phyloP scores from a whole-genome alignment of 2,329 filamentous ascomycete species.

The Ceratocystis cubensis region DNA sequence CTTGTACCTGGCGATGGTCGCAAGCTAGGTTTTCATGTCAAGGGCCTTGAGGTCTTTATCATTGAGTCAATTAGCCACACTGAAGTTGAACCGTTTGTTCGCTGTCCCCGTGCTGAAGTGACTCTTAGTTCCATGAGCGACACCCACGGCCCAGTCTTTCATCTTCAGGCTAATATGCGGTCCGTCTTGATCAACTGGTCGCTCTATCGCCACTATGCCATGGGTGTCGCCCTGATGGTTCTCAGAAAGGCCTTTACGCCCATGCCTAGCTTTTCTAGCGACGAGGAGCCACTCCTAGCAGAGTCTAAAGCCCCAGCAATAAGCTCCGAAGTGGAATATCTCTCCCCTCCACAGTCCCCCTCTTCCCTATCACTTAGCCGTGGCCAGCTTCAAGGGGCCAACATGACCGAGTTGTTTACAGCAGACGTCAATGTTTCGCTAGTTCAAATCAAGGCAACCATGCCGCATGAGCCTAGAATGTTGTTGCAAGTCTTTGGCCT shows the following conservation, averaged over 20 bases:
- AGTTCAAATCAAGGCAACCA: conserved; percentile 74
- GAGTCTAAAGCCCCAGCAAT: conserved; percentile 23
- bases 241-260: conserved; percentile 33
- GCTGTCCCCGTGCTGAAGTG: conserved; percentile 75
- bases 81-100: conserved; percentile 75
- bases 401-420: conserved; percentile 54
- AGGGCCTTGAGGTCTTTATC: conserved; percentile 78
- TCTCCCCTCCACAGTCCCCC: conserved; percentile 30
- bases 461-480: conserved; percentile 80
- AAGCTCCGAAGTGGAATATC: conserved; percentile 24
- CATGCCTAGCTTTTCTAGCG: conserved; percentile 20
- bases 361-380: conserved; percentile 15
- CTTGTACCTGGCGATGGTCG: conserved; percentile 60
- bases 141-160: conserved; percentile 73
- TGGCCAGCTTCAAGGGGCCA: conserved; percentile 7
- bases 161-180: conserved; percentile 69
- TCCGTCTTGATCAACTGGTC: conserved; percentile 80
- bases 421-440: conserved; percentile 71
- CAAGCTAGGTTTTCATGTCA: conserved; percentile 64
- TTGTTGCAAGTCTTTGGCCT: conserved; percentile 81
- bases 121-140: conserved; percentile 77
- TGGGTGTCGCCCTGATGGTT: conserved; percentile 68
- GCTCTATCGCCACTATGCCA: conserved; percentile 80
- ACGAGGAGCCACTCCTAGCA: neutral
- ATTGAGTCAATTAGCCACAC: conserved; percentile 76